Evolutionary conservation across 768 basidiomycete species (phyloP), one percentile per base, ranked within the genome.

Genomic region (Kwoniella heveanensis): DNA sequence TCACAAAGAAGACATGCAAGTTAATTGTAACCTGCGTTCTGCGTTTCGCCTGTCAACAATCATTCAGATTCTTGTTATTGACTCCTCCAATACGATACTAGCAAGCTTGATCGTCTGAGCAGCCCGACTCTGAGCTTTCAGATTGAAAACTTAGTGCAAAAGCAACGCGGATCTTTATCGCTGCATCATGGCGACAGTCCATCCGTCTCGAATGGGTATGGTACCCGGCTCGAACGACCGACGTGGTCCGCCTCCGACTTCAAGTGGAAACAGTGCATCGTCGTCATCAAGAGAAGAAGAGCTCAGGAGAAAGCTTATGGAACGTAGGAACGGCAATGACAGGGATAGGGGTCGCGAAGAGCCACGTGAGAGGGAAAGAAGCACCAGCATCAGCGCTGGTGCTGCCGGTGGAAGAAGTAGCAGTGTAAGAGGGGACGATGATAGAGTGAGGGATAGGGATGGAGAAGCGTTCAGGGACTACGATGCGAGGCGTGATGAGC

Each of bases 201-300:
- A 78, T 56, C 76, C 76, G n/a, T 78, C 76, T 6, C 61, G 76
- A 25, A 24, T 78, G 36, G 68, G 72, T 21, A 54, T 78, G 4
- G 72, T 78, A n/a, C 76, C 74, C 32, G 44, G 44, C 22, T 29
- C 27, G 19, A 22, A 19, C 29, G 30, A 57, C 47, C 55, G 17
- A 60, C 67, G 55, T 6, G 51, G 21, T 22, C 66, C 25, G 19
- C 67, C 24, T 4, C 62, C 19, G n/a, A n/a, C n/a, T n/a, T n/a
- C n/a, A n/a, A n/a, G n/a, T n/a, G n/a, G n/a, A n/a, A n/a, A n/a
- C n/a, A n/a, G n/a, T n/a, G n/a, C n/a, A n/a, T n/a, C n/a, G n/a
- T n/a, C n/a, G n/a, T n/a, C 63, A 2, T 60, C 64, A 0, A 58
- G 68, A 1, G 72, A 74, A 59, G 68, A 72, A 57, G 69, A 71